Evolutionary conservation across 1,284 basidiomycete species (phyloP), one percentile per base, ranked within the genome.

Genomic region (Puccinia hordei): DNA sequence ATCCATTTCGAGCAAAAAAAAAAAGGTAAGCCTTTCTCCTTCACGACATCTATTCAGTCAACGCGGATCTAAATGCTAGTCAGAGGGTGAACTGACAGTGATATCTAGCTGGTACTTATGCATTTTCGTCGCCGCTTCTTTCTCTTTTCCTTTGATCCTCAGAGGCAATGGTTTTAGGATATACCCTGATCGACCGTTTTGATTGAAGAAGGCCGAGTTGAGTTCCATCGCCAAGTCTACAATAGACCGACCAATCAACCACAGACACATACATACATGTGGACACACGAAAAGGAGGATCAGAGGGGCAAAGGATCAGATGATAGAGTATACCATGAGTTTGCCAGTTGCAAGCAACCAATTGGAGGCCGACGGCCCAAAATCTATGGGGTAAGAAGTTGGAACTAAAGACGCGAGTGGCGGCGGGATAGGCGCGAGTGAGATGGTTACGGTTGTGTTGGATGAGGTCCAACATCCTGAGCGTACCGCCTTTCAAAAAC

Each of bases 271-370:
- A 38, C 8, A 24, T 10, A 53, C 15, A 46, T 22, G 15, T 24
- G 55, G 49, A 49, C 15, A n/a, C 19, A 63, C 13, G 27, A 66
- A 44, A 35, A 76, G 51, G 44, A 41, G 69, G 46, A n/a, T n/a
- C n/a, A n/a, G 0, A 61, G 73, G 51, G 44, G 68, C 65, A n/a
- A 24, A 57, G 27, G 24, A 55, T 81, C 22, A 19, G 19, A 57
- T 44, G 51, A 8, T 22, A 46, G 15, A 51, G 33, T 30, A 78
- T 83, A 94, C 93, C 94, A 83, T 91, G 91, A 0, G 95, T 99
- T 86, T 99, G 97, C 93, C 95, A 98, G 86, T 99, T 99, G 82
- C 99, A 89, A 8, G 97, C 94, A 0, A 97, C 95, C n/a, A 99
- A 86, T 86, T 99, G 96, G 22, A 91, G 91, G 0, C 96, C 96